A percentile compares a stretch with the other conserved stretches of the same genome.
These are phyloP conservation scores for Amesomyces nigricolor DNA, from an alignment of 2,329 filamentous ascomycete species.

Conservation along the genomic window DNA sequence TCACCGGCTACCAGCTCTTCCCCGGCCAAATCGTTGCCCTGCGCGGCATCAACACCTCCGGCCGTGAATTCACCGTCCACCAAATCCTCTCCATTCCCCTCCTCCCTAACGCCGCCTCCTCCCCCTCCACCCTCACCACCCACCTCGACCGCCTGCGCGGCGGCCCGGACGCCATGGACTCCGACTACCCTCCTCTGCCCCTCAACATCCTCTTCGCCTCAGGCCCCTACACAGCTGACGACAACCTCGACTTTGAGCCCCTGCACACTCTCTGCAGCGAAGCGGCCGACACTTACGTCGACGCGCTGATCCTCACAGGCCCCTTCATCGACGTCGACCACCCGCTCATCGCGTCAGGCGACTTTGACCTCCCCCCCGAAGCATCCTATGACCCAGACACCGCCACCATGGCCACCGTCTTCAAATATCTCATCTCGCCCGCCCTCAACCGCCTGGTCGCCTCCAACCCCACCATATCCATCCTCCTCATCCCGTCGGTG, in stretches of 20 bases:
- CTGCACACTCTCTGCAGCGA: slow-evolving; percentile 74
- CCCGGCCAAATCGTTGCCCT: slow-evolving; percentile 91
- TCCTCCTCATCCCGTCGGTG: slow-evolving; percentile 76
- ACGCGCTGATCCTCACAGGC: slow-evolving; percentile 73
- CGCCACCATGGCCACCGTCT: slow-evolving; percentile 74
- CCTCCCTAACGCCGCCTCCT: slow-evolving; percentile 67
- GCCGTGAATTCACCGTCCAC: slow-evolving; percentile 72
- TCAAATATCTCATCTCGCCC: slow-evolving; percentile 71
- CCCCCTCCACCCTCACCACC: slow-evolving; percentile 56
- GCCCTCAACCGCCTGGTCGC: slow-evolving; percentile 65
- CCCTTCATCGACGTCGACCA: slow-evolving; percentile 92
- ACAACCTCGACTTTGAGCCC: slow-evolving; percentile 86
- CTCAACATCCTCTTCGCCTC: slow-evolving; percentile 72
- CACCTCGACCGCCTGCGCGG: slow-evolving; percentile 65
- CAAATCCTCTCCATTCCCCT: slow-evolving; percentile 71
- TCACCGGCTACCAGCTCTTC: slow-evolving; percentile 75
- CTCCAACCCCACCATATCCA: slow-evolving; percentile 69
- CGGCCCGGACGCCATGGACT: slow-evolving; percentile 57
- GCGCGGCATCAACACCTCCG: slow-evolving; percentile 79
- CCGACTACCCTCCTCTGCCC: slow-evolving; percentile 56
- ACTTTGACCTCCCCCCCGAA: slow-evolving; percentile 69
- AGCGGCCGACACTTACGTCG: slow-evolving; percentile 68
- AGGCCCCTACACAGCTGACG: slow-evolving; percentile 87
- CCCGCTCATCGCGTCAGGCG: slow-evolving; percentile 73
- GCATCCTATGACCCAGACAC: slow-evolving; percentile 66